phyloP scores from a whole-genome alignment of 2,329 filamentous ascomycete genomes.

The Neurospora crassa region DNA sequence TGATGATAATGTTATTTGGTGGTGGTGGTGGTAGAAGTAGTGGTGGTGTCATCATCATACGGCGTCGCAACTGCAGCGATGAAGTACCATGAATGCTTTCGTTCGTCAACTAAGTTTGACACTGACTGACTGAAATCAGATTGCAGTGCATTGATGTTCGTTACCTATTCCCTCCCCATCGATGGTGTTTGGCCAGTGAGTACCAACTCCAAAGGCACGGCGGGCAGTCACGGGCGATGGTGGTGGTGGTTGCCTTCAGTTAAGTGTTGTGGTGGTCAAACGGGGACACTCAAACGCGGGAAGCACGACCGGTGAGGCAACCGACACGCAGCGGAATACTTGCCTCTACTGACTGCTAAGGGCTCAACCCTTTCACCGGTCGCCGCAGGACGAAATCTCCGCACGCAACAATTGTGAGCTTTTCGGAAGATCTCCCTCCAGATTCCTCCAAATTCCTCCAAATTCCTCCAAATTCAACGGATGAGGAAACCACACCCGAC shows the following conservation, averaged over 20 bases:
- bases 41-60: not conserved
- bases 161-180: not conserved
- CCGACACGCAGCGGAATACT: not conserved
- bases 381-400: not conserved
- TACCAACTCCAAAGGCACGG: too few species aligned
- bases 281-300: not conserved
- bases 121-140: not conserved
- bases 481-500: not conserved
- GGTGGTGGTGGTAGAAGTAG: not conserved
- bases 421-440: not conserved
- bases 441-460: not conserved
- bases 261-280: not conserved
- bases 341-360: not conserved
- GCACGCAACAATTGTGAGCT: not conserved
- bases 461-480: not conserved
- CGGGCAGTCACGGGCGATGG: not conserved
- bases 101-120: not conserved
- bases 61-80: not conserved
- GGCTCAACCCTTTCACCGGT: not conserved
- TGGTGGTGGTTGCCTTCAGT: not conserved
- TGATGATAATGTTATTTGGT: not conserved
- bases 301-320: not conserved
- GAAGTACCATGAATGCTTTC: not conserved
- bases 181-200: too few species aligned
- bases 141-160: not conserved